Base-by-base conservation (phyloP, 2,329 filamentous ascomycete species). In the Apiospora hydei region DNA sequence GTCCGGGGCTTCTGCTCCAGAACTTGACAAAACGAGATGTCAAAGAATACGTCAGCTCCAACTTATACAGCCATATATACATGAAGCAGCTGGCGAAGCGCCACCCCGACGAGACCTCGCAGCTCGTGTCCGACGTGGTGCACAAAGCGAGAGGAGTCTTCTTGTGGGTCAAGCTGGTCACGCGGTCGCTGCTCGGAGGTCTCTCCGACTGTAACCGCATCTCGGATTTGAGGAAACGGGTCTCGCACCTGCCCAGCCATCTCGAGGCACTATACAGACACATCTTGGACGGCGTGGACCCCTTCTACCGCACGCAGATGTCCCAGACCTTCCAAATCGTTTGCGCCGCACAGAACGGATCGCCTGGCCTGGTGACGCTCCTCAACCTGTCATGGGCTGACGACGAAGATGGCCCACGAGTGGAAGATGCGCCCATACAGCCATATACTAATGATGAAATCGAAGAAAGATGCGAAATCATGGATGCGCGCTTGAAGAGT, bases 91-190 rank as follows among this genome's bases (percentile, higher is more conserved):
- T 47, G 1, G 18, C 8, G 3, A 47, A 8, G 18, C 46, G 46
- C 18, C 5, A n/a, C 5, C 46, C 46, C 5, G 18, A n/a, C 18
- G 46, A 47, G 6, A 6, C 18, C 3, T n/a, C 46, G 1, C 46
- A 6, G 18, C 21, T 70, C 10, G 24, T 61, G 10, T 18, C 41
- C 34, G 49, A 46, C 1, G 61, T 70, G 10, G 69, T 70, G 11
- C 24, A 57, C 4, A 70, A 70, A 30, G 43, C 69, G 26, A 70
- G 47, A 6, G 69, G 69, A 11, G 69, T 70, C 8, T 70, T 70
- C 38, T 43, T 70, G 30, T 70, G 69, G 69, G 69, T 70, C 47
- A 70, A 70, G 21, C 38, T 70, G n/a, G 69, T 70, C 11, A 46
- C 61, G 13, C 64, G 51, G 24, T 70, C 69, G 14, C n/a, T 70